Evolutionary conservation across 2,329 filamentous ascomycete species (phyloP).

Genomic region (Neodidymelliopsis sp.): DNA sequence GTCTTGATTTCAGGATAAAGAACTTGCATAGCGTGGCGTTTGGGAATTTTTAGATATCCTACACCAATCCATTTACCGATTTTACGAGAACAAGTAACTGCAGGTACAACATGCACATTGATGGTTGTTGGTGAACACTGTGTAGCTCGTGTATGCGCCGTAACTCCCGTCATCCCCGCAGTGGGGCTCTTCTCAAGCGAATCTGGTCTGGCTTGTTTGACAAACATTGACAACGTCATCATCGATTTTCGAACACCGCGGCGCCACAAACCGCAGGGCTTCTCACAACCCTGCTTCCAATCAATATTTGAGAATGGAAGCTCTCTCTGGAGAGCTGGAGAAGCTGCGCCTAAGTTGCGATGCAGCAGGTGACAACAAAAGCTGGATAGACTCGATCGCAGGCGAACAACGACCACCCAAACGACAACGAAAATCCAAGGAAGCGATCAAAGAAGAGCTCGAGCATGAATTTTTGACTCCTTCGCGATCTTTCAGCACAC

Average conservation of each 20-base stretch:
- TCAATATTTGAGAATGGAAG: constrained; percentile 38
- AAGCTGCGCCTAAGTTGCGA: constrained; percentile 57
- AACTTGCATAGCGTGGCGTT: constrained; percentile 40
- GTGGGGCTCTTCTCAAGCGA: constrained; percentile 9
- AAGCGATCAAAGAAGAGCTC: constrained; percentile 73
- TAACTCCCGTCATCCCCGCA: constrained; percentile 12
- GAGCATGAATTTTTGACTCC: constrained; percentile 82
- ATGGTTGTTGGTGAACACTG: neutral
- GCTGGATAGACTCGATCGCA: constrained; percentile 67
- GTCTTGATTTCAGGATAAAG: neutral
- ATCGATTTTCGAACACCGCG: constrained; percentile 23
- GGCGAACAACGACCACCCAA: constrained; percentile 62
- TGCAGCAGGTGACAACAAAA: constrained; percentile 24
- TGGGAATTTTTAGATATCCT: neutral
- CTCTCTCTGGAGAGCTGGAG: constrained; percentile 59
- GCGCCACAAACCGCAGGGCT: constrained; percentile 17
- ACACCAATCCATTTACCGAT: neutral
- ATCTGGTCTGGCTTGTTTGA: constrained; percentile 8
- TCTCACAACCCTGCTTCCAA: constrained; percentile 11
- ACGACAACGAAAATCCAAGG: constrained; percentile 61
- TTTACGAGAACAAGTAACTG: neutral
- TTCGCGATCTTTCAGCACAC: constrained; percentile 77
- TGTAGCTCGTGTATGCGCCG: neutral
- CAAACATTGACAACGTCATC: constrained; percentile 27
- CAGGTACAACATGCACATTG: constrained; percentile 1